Evolutionary conservation across 2,329 filamentous ascomycete species (phyloP), one percentile per base, ranked within the genome.

Genomic region (Cladosporium sp.): DNA sequence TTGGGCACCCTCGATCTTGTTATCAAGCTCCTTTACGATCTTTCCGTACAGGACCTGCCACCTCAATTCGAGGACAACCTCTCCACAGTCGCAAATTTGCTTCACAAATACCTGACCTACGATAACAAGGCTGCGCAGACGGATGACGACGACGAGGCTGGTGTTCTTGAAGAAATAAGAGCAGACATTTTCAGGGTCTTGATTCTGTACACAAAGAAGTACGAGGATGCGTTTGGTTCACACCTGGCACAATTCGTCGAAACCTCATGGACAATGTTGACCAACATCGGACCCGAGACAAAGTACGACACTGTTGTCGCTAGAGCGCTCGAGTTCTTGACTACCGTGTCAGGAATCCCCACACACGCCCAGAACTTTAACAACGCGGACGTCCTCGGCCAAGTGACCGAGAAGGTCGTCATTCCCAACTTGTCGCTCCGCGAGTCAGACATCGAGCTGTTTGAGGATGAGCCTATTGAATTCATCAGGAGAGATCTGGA

Each of bases 401-500:
- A 97, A 76, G 91, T 99, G 62, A 91, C 97, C 11, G 93, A 98
- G 77, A 97, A 97, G 80, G 95, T 98, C 66, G 91, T 99, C 65
- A 81, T 99, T 69, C 94, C 95, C 11, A 99, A 99, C 74, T 88
- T 99, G 66, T 90, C 91, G 18, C 82, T 99, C 67, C 88, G 96
- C 70, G 95, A 97, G 74, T 95, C 93, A 0, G 96, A 99, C 70
- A 86, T 97, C 64, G 95, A 99, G 77, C 85, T 97, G 70, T 98
- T 99, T 72, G 95, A 99, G 76, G 96, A 99, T 76, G 96, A 99
- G 81, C 95, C 95, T 0, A 99, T 99, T 70, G 95, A 99, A 78
- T 99, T 96, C 76, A 99, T 99, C 74, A 87, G 95, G 69, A 87
- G 93, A 73, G 95, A 99, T 78, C 83, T 99, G 57, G 95, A 99